phyloP scores from a whole-genome alignment of 345 rosid species.

The Sisymbrium altissimum region DNA sequence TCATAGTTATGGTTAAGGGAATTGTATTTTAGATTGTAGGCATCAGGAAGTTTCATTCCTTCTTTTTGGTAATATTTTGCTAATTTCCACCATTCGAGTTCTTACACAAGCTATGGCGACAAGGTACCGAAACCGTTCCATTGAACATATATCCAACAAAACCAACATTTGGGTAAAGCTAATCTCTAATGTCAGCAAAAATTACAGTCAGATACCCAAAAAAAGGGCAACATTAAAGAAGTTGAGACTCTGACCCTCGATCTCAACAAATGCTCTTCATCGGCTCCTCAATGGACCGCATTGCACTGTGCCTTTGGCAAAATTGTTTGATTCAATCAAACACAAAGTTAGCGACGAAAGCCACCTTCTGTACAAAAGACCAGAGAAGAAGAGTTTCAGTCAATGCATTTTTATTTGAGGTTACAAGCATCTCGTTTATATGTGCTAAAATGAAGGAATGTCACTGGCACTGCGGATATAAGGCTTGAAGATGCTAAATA shows the following conservation, averaged over 20 bases:
- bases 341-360: conserved; percentile 21
- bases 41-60: conserved; percentile 23
- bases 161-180: not conserved
- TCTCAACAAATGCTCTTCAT: conserved; percentile 21
- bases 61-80: conserved; percentile 10
- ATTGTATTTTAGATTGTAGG: conserved; percentile 3
- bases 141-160: conserved; percentile 24
- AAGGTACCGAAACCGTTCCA: conserved; percentile 3
- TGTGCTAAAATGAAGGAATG: not conserved
- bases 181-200: conserved; percentile 21
- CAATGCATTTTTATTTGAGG: not conserved
- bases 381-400: conserved; percentile 2
- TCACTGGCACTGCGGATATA: not conserved
- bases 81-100: conserved; percentile 13
- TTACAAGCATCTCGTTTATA: not conserved
- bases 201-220: conserved; percentile 27
- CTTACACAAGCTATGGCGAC: not conserved
- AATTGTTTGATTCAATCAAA: conserved; percentile 7
- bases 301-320: conserved; percentile 12
- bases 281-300: not conserved
- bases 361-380: conserved; percentile 24
- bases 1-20: conserved; percentile 17
- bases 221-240: conserved; percentile 1
- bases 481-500: conserved; percentile 1
- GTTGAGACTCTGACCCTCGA: conserved; percentile 27